phyloP scores from a whole-genome alignment of 148 eudicot species.

The Rhododendron henanense region DNA sequence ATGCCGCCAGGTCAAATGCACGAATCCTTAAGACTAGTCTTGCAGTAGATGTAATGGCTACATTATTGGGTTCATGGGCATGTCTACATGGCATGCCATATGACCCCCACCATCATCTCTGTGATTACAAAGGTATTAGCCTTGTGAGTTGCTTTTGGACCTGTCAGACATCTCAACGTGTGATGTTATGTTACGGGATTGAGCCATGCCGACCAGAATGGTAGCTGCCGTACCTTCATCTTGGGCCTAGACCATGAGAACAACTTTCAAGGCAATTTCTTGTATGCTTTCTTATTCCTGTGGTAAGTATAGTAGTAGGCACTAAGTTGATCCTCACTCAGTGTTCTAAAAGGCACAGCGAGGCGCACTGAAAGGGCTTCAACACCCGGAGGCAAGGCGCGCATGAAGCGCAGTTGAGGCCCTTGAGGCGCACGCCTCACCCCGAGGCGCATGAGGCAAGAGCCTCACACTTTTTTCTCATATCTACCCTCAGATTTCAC shows the following conservation, averaged over 20 bases:
- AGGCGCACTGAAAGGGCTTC: too few species aligned
- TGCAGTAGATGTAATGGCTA: background rate
- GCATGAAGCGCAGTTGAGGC: too few species aligned
- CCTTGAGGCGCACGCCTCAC: too few species aligned
- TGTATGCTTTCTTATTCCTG: background rate
- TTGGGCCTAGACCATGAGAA: background rate
- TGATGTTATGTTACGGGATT: background rate
- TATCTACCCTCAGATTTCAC: too few species aligned
- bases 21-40: background rate
- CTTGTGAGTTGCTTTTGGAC: background rate
- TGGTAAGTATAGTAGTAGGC: background rate
- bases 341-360: too few species aligned
- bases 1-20: background rate
- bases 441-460: too few species aligned
- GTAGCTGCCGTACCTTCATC: background rate
- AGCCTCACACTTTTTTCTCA: too few species aligned
- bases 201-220: background rate
- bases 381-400: too few species aligned
- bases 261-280: background rate
- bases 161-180: background rate
- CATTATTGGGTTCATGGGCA: background rate
- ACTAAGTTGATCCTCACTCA: background rate
- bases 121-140: background rate
- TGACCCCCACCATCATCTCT: background rate
- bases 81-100: background rate